Evolutionary conservation across 306 rosid species (phyloP), one percentile per base, ranked within the genome.

Genomic region (Arachis stenosperma): DNA sequence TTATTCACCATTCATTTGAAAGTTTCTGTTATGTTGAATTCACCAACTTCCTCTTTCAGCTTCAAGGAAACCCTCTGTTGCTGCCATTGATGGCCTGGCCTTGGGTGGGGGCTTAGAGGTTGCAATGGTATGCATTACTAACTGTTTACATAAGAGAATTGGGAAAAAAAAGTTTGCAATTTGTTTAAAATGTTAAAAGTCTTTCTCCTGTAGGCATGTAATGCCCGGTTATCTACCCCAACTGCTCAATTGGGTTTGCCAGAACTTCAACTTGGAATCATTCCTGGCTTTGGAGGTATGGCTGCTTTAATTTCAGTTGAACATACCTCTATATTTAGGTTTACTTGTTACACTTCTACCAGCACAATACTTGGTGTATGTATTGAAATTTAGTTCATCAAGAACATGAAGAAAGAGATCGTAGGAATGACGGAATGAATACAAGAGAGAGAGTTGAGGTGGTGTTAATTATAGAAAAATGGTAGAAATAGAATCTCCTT

Each of bases 221-320:
- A 87, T 75, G 97, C 96, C 13, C 80, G 99, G 13, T 73, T 95
- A 78, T 95, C 99, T 33, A 95, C 99, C 61, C 81, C 96, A 58
- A 87, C 85, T 71, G 97, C 97, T 44, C 99, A 87, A 82, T 76
- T 95, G 42, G 99, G 99, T 53, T 84, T 95, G 82, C 99, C 99
- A 58, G 99, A 95, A 76, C 97, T 95, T 75, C 98, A 90, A 84
- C 99, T 95, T 71, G 99, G 99, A 77, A 37, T 95, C 73, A 83
- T 95, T 86, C 99, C 99, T 65, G 98, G 99, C 75, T 95, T 91
- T 81, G 99, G 98, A 90, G 99, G 99, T 95, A 82, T 7, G 47
- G 5, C 37, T 65, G 6, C 60, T 53, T n/a, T 15, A n/a, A 53
- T 53, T n/a, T 17, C 37, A 11, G 43, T 63, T 63, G 64, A 65